Evolutionary conservation across 1,284 basidiomycete genomes (phyloP), one percentile per base, ranked within the genome.

Genomic region (Mycena sp.): DNA sequence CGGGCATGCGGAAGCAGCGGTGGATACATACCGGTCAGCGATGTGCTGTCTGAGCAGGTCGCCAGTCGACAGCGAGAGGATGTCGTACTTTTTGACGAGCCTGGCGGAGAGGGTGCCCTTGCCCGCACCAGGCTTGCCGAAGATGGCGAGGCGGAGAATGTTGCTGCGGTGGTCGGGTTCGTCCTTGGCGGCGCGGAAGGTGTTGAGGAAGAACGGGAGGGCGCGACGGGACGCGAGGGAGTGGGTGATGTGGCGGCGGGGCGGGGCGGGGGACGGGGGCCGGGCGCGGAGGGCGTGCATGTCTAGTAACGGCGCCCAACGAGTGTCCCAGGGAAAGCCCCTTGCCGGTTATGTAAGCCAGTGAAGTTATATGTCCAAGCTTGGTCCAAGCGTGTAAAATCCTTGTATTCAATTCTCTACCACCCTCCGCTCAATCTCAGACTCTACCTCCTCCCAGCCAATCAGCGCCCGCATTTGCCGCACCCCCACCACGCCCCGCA

Each of bases 1-100:
- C 17, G 25, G 57, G 10, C 48, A 35, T 16, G 11, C 10, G 7
- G 35, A 9, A 64, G 23, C 32, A 19, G 30, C 21, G 6, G 26
- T n/a, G 51, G 26, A 48, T 29, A 38, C 80, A 53, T 60, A 87
- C 85, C 81, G 80, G 69, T 92, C 87, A 12, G 84, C 81, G 63
- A 95, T 94, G 70, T 95, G 91, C 68, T 90, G 87, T 67, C 93
- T 83, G 65, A 95, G 78, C 51, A 95, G 78, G 74, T 95, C 93
- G 11, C 93, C 93, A 1, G 92, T 92, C 9, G 91, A 94, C 58
- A 95, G 77, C 19, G 88, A 84, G 52, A 89, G 68, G 52, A 95
- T 85, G 70, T 91, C 89, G 71, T 92, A 93, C 76, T 93, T 90
- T 69, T 87, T 84, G 60, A 91, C 87, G 38, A 95, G 82, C 43